phyloP scores from a whole-genome alignment of 768 basidiomycete genomes.

The Agrocybe chaxingu region DNA sequence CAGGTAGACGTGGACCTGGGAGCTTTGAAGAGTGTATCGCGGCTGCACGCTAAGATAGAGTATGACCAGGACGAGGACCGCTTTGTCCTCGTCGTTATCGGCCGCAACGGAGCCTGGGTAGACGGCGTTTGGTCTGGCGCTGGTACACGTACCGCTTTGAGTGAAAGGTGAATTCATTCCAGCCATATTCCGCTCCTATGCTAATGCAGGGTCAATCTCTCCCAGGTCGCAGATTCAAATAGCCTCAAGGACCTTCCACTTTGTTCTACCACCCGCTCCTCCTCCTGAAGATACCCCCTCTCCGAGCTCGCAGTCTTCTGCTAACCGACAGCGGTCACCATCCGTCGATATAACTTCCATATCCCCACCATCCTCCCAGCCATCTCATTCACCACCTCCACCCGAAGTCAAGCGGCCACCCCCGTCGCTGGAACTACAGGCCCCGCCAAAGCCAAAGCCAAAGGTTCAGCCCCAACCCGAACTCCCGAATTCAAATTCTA shows the following conservation, averaged over 20 bases:
- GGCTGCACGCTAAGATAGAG: constrained; percentile 92
- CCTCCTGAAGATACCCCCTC: constrained; percentile 79
- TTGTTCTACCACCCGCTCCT: constrained; percentile 88
- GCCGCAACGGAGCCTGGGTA: constrained; percentile 98
- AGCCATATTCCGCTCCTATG: neutral
- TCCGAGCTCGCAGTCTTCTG: constrained; percentile 72
- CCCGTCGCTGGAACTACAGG: constrained; percentile 38
- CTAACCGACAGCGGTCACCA: constrained; percentile 67
- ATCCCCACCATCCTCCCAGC: constrained; percentile 79
- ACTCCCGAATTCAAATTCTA: constrained; percentile 62
- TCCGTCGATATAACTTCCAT: constrained; percentile 81
- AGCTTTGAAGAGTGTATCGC: constrained; percentile 94
- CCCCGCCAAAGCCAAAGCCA: constrained; percentile 25
- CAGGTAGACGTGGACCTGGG: constrained; percentile 91
- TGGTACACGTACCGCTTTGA: constrained; percentile 80
- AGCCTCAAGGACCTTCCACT: constrained; percentile 94
- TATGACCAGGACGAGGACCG: constrained; percentile 88
- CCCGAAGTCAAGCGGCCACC: constrained; percentile 44
- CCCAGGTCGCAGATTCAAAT: constrained; percentile 93
- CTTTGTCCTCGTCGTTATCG: constrained; percentile 86
- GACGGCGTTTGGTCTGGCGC: constrained; percentile 94
- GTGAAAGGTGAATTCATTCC: constrained; percentile 63
- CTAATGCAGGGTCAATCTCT: constrained; percentile 7
- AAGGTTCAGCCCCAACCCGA: constrained; percentile 40
- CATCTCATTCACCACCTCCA: constrained; percentile 68